phyloP scores from a whole-genome alignment of 2,329 filamentous ascomycete genomes.

The Dryadomyces sulphureus region DNA sequence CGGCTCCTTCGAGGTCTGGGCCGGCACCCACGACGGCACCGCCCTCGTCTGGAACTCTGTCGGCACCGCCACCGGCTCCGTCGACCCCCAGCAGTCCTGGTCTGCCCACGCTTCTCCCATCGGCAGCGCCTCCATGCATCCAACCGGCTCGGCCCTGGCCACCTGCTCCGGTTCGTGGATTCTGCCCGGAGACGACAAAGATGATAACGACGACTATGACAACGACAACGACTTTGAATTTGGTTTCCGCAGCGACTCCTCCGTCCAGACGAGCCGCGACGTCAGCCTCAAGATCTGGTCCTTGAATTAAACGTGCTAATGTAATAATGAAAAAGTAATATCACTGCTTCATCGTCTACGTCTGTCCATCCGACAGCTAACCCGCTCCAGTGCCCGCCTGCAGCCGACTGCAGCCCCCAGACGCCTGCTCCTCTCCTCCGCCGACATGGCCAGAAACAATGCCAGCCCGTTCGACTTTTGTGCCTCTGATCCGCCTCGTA shows the following conservation, averaged over 20 bases:
- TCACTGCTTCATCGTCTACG: neutral
- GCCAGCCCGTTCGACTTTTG: conserved; percentile 19
- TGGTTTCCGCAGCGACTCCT: too few relatives aligned
- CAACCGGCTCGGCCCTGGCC: conserved; percentile 38
- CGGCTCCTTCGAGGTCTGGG: conserved; percentile 52
- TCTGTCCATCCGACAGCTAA: neutral
- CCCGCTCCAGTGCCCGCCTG: conserved; percentile 7
- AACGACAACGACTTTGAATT: too few relatives aligned
- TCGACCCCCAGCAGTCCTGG: conserved; percentile 34
- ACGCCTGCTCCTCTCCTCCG: conserved; percentile 27
- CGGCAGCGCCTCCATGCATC: conserved; percentile 34
- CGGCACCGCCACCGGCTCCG: conserved; percentile 28
- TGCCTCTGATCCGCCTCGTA: conserved; percentile 15
- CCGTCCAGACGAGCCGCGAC: neutral
- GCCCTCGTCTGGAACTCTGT: conserved; percentile 46
- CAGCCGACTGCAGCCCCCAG: conserved; percentile 43
- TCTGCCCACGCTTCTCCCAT: conserved; percentile 30
- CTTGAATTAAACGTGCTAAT: neutral
- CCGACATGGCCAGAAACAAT: conserved; percentile 41
- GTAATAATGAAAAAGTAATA: neutral
- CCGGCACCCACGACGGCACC: conserved; percentile 36
- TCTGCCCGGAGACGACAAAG: neutral
- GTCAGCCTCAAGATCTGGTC: conserved; percentile 9
- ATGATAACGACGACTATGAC: neutral
- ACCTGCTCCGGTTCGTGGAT: conserved; percentile 43